Conservation (phyloP, 441 rosid genomes). For the Populus hybrid region DNA sequence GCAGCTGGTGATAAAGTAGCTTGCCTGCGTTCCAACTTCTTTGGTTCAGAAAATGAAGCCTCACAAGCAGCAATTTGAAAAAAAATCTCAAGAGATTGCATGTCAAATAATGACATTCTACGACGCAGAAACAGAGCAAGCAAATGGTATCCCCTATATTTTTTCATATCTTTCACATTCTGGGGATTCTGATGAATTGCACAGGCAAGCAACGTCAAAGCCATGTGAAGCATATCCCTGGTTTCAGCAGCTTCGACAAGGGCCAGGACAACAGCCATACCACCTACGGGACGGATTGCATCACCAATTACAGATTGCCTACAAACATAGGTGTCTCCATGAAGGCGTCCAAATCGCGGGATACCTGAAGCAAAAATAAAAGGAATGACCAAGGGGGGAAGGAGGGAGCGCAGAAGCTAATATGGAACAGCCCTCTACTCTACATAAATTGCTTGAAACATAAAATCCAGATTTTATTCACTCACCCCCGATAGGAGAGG, state of each 20-base stretch:
- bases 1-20: constrained; percentile 47
- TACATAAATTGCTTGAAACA: constrained; percentile 5
- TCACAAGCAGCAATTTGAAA: constrained; percentile 99
- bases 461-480: constrained; percentile 4
- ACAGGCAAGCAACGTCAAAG: constrained; percentile 87
- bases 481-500: constrained; percentile 99
- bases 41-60: constrained; percentile 98
- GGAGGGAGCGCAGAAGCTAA: constrained; percentile 3
- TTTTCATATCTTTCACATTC: constrained; percentile 97
- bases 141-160: constrained; percentile 97
- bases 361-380: constrained; percentile 55
- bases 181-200: constrained; percentile 98
- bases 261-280: constrained; percentile 85
- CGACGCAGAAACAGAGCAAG: constrained; percentile 94
- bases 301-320: constrained; percentile 95
- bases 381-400: too few species aligned
- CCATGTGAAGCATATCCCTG: constrained; percentile 98
- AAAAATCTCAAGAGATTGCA: constrained; percentile 97
- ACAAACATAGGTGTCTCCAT: constrained; percentile 82
- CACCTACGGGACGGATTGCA: constrained; percentile 89
- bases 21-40: constrained; percentile 54
- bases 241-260: constrained; percentile 98
- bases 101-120: constrained; percentile 89
- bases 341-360: constrained; percentile 96
- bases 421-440: not conserved